Conservation (phyloP, 306 rosid species). For the Pterocarpus santalinus region DNA sequence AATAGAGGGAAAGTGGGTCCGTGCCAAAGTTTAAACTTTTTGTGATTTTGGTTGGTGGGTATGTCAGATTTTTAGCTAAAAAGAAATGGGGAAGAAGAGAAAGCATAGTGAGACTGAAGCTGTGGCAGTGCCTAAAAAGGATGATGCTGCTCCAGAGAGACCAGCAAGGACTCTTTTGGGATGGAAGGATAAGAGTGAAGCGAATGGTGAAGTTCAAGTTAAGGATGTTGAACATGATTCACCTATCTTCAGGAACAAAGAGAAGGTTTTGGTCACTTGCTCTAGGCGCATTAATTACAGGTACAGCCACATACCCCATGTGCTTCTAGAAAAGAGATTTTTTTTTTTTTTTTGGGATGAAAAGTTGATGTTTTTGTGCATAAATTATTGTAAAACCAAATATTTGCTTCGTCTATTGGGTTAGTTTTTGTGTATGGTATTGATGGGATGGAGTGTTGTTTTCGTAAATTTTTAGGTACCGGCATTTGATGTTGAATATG, state of each 20-base stretch:
- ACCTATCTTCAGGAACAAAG: constrained; percentile 78
- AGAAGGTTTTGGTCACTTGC: constrained; percentile 90
- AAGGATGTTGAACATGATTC: constrained; percentile 36
- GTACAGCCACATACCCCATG: constrained; percentile 43
- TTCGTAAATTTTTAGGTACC: constrained; percentile 62
- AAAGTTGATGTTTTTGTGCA: not conserved
- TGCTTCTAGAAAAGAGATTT: not conserved
- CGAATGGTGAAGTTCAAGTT: constrained; percentile 37
- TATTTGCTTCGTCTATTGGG: not conserved
- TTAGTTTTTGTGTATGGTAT: constrained; percentile 5
- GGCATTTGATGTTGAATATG: constrained; percentile 95
- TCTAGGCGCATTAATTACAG: constrained; percentile 92
- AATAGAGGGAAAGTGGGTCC: not conserved
- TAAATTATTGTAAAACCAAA: not conserved
- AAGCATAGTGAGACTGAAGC: constrained; percentile 67
- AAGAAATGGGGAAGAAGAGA: constrained; percentile 85
- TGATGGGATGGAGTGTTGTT: constrained; percentile 9
- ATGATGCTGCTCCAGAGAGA: constrained; percentile 75
- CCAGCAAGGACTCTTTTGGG: constrained; percentile 81
- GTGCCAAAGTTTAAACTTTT: not conserved
- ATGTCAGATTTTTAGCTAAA: constrained; percentile 15
- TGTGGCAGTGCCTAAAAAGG: constrained; percentile 56
- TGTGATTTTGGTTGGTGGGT: constrained; percentile 14
- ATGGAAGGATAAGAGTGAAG: constrained; percentile 73
- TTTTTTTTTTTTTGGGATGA: no score